phyloP scores from a whole-genome alignment of 768 basidiomycete species.

The Russula foetens region DNA sequence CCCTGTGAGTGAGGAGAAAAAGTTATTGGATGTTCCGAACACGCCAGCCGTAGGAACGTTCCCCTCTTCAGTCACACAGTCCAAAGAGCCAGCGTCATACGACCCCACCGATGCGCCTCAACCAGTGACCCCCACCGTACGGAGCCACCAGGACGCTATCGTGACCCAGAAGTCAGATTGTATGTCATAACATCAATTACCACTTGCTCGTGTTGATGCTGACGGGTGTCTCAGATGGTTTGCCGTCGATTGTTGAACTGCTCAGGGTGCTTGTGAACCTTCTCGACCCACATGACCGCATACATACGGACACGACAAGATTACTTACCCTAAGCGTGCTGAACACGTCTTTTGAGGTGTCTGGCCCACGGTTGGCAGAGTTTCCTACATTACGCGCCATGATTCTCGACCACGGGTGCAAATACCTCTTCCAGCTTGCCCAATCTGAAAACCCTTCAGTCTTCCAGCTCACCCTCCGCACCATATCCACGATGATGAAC shows the following conservation, averaged over 20 bases:
- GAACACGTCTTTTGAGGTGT: conserved; percentile 79
- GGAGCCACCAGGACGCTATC: not conserved
- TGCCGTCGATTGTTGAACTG: conserved; percentile 86
- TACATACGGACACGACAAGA: conserved; percentile 94
- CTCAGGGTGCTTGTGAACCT: conserved; percentile 92
- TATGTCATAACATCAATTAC: not conserved
- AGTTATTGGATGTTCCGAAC: conserved; percentile 49
- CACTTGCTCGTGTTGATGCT: not conserved
- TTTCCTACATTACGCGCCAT: conserved; percentile 75
- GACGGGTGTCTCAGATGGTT: conserved; percentile 50
- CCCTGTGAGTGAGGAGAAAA: conserved; percentile 59
- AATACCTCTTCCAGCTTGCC: conserved; percentile 94
- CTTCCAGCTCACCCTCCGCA: conserved; percentile 72
- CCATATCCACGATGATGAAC: conserved; percentile 81
- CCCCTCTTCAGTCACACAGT: not conserved
- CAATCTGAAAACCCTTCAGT: conserved; percentile 81
- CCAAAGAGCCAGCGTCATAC: not conserved
- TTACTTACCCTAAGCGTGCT: conserved; percentile 82
- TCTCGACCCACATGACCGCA: conserved; percentile 87
- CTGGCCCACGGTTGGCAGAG: conserved; percentile 63
- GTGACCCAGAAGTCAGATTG: not conserved
- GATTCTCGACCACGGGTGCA: conserved; percentile 85
- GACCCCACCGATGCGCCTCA: not conserved
- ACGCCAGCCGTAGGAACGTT: not conserved
- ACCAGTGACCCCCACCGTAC: not conserved